A percentile compares a stretch with the other conserved stretches of the same genome.
These are phyloP conservation scores for Penicillium macrosclerotiorum DNA, from an alignment of 495 filamentous ascomycete genomes.

Conservation along the genomic window DNA sequence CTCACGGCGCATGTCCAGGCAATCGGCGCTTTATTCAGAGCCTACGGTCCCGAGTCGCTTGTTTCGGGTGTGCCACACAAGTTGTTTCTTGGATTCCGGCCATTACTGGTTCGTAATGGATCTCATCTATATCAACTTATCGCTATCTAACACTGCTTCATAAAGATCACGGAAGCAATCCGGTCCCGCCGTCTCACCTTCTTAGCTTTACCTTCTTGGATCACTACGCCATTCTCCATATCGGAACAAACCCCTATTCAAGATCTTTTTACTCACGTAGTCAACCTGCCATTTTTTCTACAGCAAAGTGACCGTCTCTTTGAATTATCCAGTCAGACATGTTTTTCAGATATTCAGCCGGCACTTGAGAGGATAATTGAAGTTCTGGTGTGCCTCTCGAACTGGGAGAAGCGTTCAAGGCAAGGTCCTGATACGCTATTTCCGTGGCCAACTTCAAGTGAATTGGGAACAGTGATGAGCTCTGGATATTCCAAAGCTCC, in stretches of 20 bases:
- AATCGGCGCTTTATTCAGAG: constrained; percentile 23
- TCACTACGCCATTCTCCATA: constrained; percentile 24
- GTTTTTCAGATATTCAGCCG: too few species aligned
- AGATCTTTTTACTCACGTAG: constrained; percentile 23
- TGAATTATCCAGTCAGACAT: background rate
- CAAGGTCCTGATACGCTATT: too few species aligned
- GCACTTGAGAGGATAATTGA: background rate
- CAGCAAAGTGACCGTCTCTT: constrained; percentile 14
- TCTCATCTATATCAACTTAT: too few species aligned
- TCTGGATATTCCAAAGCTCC: background rate
- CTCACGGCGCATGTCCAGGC: constrained; percentile 30
- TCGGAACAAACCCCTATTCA: constrained; percentile 28
- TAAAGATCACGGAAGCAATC: constrained; percentile 10
- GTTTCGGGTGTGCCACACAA: constrained; percentile 25
- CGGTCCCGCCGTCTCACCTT: constrained; percentile 21
- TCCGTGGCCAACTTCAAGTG: too few species aligned
- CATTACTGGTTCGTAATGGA: constrained; percentile 29
- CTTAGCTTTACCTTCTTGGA: constrained; percentile 26
- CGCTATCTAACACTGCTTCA: too few species aligned
- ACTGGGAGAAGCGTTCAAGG: too few species aligned
- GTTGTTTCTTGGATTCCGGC: constrained; percentile 35
- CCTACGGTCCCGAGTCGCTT: constrained; percentile 22
- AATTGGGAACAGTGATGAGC: too few species aligned
- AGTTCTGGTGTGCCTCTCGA: too few species aligned
- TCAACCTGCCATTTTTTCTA: constrained; percentile 25